Percentiles rank a stretch among this genome's conserved stretches.
Evolutionary conservation across 108 stramenopile species (phyloP).

Genomic region (Pseudonitzschia pungens): DNA sequence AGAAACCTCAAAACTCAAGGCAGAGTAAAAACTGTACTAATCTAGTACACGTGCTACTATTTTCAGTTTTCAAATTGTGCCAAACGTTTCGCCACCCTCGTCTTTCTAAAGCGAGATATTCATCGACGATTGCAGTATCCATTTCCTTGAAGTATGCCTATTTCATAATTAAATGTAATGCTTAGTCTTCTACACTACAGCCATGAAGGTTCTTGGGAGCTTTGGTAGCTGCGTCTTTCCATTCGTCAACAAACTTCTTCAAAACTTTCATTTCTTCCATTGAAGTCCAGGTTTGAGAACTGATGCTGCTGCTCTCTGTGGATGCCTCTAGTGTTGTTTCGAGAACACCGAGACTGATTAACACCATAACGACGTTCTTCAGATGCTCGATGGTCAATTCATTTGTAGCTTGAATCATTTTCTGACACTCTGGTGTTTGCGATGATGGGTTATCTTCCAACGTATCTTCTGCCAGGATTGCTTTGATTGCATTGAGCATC

Average conservation of each 20-base stretch:
- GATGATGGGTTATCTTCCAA: conserved; percentile 9
- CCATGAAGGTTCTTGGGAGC: neutral
- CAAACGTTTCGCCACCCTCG: no score
- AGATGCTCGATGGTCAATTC: conserved; percentile 76
- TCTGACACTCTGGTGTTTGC: conserved; percentile 10
- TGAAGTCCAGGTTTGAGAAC: conserved; percentile 58
- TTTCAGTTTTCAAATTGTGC: no score
- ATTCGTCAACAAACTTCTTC: conserved; percentile 54
- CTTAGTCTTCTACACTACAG: neutral
- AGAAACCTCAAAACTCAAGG: neutral
- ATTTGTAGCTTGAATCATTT: conserved; percentile 40
- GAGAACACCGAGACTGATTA: conserved; percentile 56
- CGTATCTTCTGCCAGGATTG: conserved; percentile 47
- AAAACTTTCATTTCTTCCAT: conserved; percentile 59
- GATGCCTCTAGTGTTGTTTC: conserved; percentile 19
- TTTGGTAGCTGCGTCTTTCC: conserved; percentile 53
- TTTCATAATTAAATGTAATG: no score
- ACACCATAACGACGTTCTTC: conserved; percentile 74
- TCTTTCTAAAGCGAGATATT: no score
- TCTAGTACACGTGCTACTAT: no score
- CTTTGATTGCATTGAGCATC: conserved; percentile 59
- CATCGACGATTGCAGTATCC: no score
- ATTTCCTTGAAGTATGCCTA: no score
- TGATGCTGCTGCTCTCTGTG: conserved; percentile 47
- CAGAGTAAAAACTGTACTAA: neutral